phyloP scores from a whole-genome alignment of 2,329 filamentous ascomycete species.

The Trichoderma sp. region DNA sequence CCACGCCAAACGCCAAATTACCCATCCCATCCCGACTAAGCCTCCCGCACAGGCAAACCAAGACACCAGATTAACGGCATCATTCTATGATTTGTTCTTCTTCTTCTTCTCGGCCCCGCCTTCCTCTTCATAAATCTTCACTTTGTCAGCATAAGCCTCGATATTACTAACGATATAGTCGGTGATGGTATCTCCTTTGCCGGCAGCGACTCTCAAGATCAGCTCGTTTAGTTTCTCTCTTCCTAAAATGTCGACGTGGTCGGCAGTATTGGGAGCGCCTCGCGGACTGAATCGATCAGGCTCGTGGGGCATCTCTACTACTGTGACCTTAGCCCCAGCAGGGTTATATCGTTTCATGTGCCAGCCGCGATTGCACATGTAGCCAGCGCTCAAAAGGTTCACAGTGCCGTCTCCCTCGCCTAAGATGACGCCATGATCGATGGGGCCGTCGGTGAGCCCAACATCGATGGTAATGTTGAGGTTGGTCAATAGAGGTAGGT shows the following conservation, averaged over 20 bases:
- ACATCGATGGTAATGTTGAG: conserved; percentile 77
- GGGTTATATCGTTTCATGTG: conserved; percentile 92
- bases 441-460: conserved; percentile 56
- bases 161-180: conserved; percentile 82
- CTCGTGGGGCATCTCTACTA: conserved; percentile 95
- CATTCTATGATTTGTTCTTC: background rate
- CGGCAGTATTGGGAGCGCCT: conserved; percentile 70
- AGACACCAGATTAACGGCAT: background rate
- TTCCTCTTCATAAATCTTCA: conserved; percentile 75
- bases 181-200: conserved; percentile 76
- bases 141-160: conserved; percentile 75
- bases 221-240: conserved; percentile 87
- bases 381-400: conserved; percentile 85
- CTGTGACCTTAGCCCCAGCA: conserved; percentile 74
- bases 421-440: conserved; percentile 90
- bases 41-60: background rate
- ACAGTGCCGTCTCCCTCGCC: conserved; percentile 97
- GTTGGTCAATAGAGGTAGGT: conserved; percentile 63
- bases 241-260: conserved; percentile 96
- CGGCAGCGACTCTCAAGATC: conserved; percentile 82
- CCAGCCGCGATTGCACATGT: conserved; percentile 98
- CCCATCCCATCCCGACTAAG: background rate
- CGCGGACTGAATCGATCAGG: conserved; percentile 89
- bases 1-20: conserved; percentile 21
- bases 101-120: conserved; percentile 19